phyloP scores from a whole-genome alignment of 345 rosid genomes.

The Carallia brachiata region DNA sequence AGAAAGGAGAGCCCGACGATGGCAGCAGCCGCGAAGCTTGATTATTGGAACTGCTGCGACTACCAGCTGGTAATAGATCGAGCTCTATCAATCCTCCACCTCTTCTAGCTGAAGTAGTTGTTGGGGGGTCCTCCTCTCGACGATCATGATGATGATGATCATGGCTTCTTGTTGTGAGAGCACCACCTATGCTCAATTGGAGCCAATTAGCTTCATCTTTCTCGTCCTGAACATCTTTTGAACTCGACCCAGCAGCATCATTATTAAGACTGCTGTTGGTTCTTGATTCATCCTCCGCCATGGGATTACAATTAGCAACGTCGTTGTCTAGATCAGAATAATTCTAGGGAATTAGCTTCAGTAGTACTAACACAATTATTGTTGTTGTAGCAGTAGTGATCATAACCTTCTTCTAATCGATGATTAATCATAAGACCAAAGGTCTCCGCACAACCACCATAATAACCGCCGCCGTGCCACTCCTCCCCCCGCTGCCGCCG shows the following conservation, averaged over 20 bases:
- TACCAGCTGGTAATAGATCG: constrained; percentile 49
- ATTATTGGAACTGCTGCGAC: constrained; percentile 23
- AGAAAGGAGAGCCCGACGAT: constrained; percentile 28
- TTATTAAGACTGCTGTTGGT: constrained; percentile 50
- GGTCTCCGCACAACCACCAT: constrained; percentile 27
- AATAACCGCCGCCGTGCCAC: constrained; percentile 41
- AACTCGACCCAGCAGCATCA: constrained; percentile 51
- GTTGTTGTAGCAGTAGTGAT: constrained; percentile 16
- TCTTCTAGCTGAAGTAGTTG: constrained; percentile 20
- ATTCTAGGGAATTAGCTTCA: constrained; percentile 39
- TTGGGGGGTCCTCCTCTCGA: constrained; percentile 24
- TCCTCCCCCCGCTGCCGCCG: not conserved
- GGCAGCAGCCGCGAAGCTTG: constrained; percentile 12
- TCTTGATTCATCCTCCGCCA: constrained; percentile 91
- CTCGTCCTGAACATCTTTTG: constrained; percentile 47
- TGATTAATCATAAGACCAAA: constrained; percentile 44
- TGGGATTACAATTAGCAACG: constrained; percentile 26
- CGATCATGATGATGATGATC: constrained; percentile 15
- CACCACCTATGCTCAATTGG: constrained; percentile 66
- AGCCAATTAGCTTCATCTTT: constrained; percentile 68
- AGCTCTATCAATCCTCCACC: constrained; percentile 52
- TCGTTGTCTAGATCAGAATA: constrained; percentile 37
- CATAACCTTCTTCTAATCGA: constrained; percentile 47
- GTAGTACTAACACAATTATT: constrained; percentile 12
- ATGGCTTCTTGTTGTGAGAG: constrained; percentile 19